Evolutionary conservation across 495 filamentous ascomycete genomes (phyloP), one percentile per base, ranked within the genome.

Genomic region (Penicillium riverlandense): DNA sequence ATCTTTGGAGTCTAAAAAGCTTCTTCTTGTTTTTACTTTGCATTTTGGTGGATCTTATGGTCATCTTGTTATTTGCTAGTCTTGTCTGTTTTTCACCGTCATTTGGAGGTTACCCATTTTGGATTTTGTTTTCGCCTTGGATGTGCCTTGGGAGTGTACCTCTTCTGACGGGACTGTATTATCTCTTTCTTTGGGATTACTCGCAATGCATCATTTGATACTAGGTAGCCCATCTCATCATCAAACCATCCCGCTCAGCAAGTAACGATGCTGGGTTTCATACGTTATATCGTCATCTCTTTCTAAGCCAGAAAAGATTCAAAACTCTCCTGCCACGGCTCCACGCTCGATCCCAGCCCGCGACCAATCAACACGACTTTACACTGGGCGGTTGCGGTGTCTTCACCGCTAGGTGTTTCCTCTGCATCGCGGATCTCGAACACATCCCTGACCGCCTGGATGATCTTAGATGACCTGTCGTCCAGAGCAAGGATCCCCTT

Each of bases 391-490:
- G 44, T 49, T n/a, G 41, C 16, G 10, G 14, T 39, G 13, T 41
- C 45, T 29, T 54, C 59, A 29, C 51, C 44, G 10, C 52, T 57
- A 31, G 40, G 41, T 15, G 62, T 53, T 3, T 71, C 68, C 11
- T 58, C 62, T 11, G 70, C 69, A 44, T 95, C 88, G 29, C 87
- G 72, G 12, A 97, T 86, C 56, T 97, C 92, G 58, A 96, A 98
- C 7, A 96, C 72, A 43, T 96, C 91, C 29, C 91, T 71, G 4
- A 98, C 92, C 12, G 90, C 92, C 59, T 98, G 92, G 6, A 96
- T 75, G 50, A 97, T 79, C 56, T 83, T 85, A 29, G 73, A 72
- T 2, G 63, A 63, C 0, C 87, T 88, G 48, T 84, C 73, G 1
- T 69, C 51, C 7, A 85, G 58, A 0, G 70, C 61, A 5, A 96